Conservation (phyloP, 495 filamentous ascomycete species). For the Cairneyella variabilis region DNA sequence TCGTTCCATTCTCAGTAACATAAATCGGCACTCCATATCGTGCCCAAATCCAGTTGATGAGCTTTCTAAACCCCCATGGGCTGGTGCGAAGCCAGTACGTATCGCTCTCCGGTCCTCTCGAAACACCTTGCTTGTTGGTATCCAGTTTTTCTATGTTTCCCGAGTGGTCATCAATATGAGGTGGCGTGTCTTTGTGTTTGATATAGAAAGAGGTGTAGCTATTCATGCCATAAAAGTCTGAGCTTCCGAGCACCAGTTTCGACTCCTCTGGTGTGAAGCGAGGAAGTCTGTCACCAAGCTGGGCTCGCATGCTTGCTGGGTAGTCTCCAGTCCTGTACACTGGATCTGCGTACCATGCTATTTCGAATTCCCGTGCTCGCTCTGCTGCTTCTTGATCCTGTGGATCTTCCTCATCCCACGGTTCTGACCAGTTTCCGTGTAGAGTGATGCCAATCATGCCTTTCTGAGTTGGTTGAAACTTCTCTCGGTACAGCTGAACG, state of each 20-base stretch:
- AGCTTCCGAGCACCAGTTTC: slow-evolving; percentile 62
- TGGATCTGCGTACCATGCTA: slow-evolving; percentile 68
- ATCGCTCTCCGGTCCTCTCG: slow-evolving; percentile 68
- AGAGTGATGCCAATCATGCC: slow-evolving; percentile 58
- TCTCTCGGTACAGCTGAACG: slow-evolving; percentile 60
- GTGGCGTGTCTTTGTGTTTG: slow-evolving; percentile 55
- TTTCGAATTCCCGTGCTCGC: slow-evolving; percentile 58
- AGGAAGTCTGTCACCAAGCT: slow-evolving; percentile 65
- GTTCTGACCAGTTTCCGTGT: slow-evolving; percentile 52
- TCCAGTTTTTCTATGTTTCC: slow-evolving; percentile 65
- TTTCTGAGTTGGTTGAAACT: slow-evolving; percentile 55
- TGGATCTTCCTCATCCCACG: slow-evolving; percentile 51
- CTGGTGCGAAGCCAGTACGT: slow-evolving; percentile 68
- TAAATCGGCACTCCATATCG: slow-evolving; percentile 72
- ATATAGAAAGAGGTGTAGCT: slow-evolving; percentile 79
- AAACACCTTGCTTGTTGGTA: slow-evolving; percentile 62
- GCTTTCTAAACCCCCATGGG: slow-evolving; percentile 66
- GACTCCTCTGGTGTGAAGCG: slow-evolving; percentile 59
- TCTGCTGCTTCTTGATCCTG: slow-evolving; percentile 53
- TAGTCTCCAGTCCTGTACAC: slow-evolving; percentile 56
- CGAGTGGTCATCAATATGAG: slow-evolving; percentile 59
- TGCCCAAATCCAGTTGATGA: slow-evolving; percentile 75
- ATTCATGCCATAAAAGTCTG: slow-evolving; percentile 82
- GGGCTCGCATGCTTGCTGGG: slow-evolving; percentile 67
- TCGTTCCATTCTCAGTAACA: slow-evolving; percentile 81